Base-by-base conservation (phyloP, 192 early-diverging fungal genomes). In the Coemansia sp. region DNA sequence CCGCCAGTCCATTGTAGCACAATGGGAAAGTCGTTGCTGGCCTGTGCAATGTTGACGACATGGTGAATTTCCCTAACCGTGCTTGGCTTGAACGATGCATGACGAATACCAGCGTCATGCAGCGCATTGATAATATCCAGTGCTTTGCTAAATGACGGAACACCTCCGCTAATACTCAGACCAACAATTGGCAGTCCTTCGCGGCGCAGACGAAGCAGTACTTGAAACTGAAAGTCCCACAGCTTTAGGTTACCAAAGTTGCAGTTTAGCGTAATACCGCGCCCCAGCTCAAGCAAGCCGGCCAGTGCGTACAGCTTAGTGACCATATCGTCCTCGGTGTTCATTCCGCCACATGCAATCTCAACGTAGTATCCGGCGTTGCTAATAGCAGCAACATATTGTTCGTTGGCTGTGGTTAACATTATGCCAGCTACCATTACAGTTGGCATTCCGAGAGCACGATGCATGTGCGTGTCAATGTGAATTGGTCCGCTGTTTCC, bases 1-100 rank as follows among this genome's bases (percentile, higher is more conserved):
- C 94, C 95, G 80, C 95, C 94, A 21, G 95, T 96, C 95, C 95
- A 98, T 77, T 98, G 93, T 56, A 96, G 81, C 49, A 95, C 83
- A 51, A 98, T 85, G 4, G 93, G 90, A 83, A 94, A 93, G 31
- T 87, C 86, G 5, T 89, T 88, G 67, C 92, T 85, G 26, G 86
- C 83, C 61, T 89, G 87, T 49, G 94, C 94, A 75, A 98, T 95
- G 10, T 90, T 82, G 56, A 92, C 88, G 57, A 93, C 92, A 11
- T 84, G 74, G 37, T 92, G 88, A 84, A 96, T 92, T 19, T 91
- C 83, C 59, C 84, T 84, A 0, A 87, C 87, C 10, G 86, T 80
- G 56, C 92, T 92, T 64, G 93, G 93, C 78, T 95, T 94, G 83
- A 98, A 94, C 0, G 92, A 83, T 0, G 76, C 39, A 65, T 96